Conservation (phyloP, 768 basidiomycete genomes). For the Suillus decipiens region DNA sequence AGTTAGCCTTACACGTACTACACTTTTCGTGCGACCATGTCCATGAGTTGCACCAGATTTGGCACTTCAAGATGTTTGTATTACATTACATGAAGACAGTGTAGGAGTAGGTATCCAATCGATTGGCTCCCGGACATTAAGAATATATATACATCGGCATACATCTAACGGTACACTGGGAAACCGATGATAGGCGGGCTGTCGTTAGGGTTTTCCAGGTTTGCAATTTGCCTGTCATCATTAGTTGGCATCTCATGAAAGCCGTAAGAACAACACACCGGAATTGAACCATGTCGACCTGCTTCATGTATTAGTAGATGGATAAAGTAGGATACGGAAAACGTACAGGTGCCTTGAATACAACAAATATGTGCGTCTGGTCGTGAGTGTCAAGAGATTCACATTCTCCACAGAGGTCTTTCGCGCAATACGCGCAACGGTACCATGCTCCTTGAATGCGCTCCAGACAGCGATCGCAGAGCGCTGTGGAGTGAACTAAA, state of each 20-base stretch:
- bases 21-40: background rate
- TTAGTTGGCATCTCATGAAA: background rate
- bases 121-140: background rate
- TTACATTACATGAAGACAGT: background rate
- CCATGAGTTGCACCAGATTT: background rate
- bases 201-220: conserved; percentile 55
- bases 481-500: conserved; percentile 63
- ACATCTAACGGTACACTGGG: conserved; percentile 52
- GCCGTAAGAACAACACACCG: conserved; percentile 44
- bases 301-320: conserved; percentile 7
- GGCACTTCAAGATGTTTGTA: background rate
- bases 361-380: conserved; percentile 79
- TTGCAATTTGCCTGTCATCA: conserved; percentile 47
- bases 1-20: conserved; percentile 20
- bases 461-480: conserved; percentile 87
- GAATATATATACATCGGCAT: background rate
- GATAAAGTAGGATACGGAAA: background rate
- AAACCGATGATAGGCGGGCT: conserved; percentile 63
- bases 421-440: conserved; percentile 84
- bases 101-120: background rate
- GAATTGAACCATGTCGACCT: conserved; percentile 78
- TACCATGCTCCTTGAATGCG: conserved; percentile 89
- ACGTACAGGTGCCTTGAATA: conserved; percentile 80
- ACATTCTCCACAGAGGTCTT: conserved; percentile 86
- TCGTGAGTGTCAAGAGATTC: conserved; percentile 83